Base-by-base conservation (phyloP, 345 rosid species). In the Gossypium stocksii region DNA sequence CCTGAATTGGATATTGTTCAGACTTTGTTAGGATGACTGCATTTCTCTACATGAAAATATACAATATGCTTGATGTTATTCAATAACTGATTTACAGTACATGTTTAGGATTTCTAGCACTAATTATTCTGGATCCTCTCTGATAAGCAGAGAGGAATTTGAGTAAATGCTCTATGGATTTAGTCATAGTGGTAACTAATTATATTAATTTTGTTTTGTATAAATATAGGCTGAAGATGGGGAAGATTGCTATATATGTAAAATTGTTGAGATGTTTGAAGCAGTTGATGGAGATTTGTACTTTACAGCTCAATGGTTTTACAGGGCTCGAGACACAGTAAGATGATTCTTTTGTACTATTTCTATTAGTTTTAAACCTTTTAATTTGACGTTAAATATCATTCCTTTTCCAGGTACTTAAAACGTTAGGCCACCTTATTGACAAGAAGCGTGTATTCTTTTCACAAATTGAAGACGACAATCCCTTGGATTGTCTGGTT, bases 261-360 rank as follows among this genome's bases (percentile, higher is more conserved):
- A 79, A 57, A 88, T 91, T 15, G 79, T 86, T 2, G 97, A 93
- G 61, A 78, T 91, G 79, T 93, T 89, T 60, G 89, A 93, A 70
- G 85, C 81, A 0, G 46, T 49, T 25, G 88, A 87, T 48, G 89
- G 90, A 6, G 8, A 51, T 0, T 73, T 54, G 0, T 80, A 89
- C 68, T 90, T 90, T 25, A 80, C 87, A 15, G 92, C 93, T 5
- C 98, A 86, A 20, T 93, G 98, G 98, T 93, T 69, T 60, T 93
- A 93, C 25, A 78, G 95, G 63, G 92, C 92, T 14, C 44, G 5
- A 51, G 98, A 93, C 58, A 91, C 97, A 2, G 95, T 93, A 88
- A 82, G 90, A 48, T 19, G 8, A 5, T 7, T 22, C 4, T 60
- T 7, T 29, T 76, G 2, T 4, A 3, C 58, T 5, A 17, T 29